phyloP scores from a whole-genome alignment of 371 early-diverging fungal species.

The Dichotomocladium elegans region DNA sequence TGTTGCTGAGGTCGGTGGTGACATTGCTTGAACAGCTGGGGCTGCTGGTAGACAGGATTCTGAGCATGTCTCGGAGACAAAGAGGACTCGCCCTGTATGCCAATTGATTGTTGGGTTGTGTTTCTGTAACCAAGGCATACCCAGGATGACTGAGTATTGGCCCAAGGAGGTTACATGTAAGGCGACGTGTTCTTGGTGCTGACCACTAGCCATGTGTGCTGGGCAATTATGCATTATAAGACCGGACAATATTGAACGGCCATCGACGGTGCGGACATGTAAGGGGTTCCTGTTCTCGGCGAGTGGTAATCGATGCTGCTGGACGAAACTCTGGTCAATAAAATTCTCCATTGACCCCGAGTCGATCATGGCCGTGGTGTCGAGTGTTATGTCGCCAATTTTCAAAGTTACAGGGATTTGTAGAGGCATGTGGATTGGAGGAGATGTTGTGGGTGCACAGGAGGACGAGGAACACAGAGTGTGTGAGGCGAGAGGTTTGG shows the following conservation, averaged over 20 bases:
- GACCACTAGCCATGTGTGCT: neutral
- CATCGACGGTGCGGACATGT: neutral
- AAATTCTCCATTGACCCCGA: slow-evolving; percentile 2
- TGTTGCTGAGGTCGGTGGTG: no score
- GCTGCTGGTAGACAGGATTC: neutral
- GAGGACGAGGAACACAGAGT: neutral
- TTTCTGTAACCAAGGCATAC: slow-evolving; percentile 5
- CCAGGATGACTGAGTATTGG: slow-evolving; percentile 4
- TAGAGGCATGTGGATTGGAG: no score
- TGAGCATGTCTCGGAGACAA: neutral
- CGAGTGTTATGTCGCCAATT: neutral
- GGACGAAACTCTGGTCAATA: neutral
- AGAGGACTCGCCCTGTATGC: neutral
- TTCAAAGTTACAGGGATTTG: neutral
- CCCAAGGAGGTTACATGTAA: neutral
- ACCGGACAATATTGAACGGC: slow-evolving; percentile 2
- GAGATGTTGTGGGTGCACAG: no score
- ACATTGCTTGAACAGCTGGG: no score
- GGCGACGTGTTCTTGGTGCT: neutral
- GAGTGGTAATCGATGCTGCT: neutral
- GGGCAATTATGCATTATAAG: neutral
- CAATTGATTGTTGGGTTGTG: slow-evolving; percentile 5
- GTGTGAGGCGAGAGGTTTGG: no score
- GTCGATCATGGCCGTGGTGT: slow-evolving; percentile 1
- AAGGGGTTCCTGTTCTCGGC: neutral